Evolutionary conservation across 1,139 yeast genomes (phyloP), one percentile per base, ranked within the genome.

Genomic region (Kurtzmaniella quercitrusa): DNA sequence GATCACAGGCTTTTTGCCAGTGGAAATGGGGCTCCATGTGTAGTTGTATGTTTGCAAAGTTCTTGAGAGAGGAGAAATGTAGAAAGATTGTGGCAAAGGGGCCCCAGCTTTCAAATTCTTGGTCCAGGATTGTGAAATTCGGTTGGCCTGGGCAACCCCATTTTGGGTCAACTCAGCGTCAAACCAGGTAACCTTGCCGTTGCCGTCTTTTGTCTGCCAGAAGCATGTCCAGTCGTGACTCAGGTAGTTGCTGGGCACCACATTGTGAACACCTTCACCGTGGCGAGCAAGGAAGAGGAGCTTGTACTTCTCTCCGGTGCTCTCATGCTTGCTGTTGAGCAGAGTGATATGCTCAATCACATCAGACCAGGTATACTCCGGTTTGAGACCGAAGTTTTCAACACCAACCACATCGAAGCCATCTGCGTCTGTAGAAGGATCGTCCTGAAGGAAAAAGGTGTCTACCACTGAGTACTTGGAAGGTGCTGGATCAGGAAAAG

Each of bases 201-300:
- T 58, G 3, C 75, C 74, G 39, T 59, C 54, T 37, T 54, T 48
- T 11, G 51, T 48, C 37, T 63, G 64, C 63, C 66, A 67, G 42
- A 56, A 55, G 47, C 75, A 69, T 6, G 42, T 44, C 75, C 74
- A 70, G 3, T 61, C 61, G 0, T 48, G 42, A 2, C 42, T 17
- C 25, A 49, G 41, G 41, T 55, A 62, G 21, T 45, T 41, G 1
- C 34, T 18, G 1, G 60, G 60, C 0, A 67, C 73, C 18, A 61
- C 57, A 44, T 70, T 70, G 46, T 70, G 75, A 48, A 51, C 66
- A 1, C 73, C 75, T 52, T 69, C 66, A 7, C 73, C 74, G 45
- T 70, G 76, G 48, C 76, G 59, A 39, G 67, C 73, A 12, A 67
- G 50, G 33, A 65, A 65, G 14, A 70, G 49, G n/a, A 70, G 51